Conservation (phyloP, 331 rosid species). For the Phaseolus coccineus region DNA sequence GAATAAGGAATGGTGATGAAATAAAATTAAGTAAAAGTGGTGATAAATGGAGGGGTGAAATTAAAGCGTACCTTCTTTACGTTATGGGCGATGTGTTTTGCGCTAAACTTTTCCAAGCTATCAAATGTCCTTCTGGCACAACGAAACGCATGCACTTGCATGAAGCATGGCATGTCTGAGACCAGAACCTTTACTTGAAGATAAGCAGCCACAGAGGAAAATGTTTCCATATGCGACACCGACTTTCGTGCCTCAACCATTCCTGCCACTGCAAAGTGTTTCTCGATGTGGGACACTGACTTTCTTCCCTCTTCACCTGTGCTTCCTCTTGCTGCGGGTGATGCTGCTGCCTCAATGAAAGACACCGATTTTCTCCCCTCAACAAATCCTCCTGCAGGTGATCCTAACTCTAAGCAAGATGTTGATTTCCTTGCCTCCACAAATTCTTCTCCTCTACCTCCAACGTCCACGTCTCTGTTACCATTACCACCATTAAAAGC, state of each 20-base stretch:
- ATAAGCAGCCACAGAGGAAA: conserved; percentile 66
- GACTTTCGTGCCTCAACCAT: conserved; percentile 71
- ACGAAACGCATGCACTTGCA: conserved; percentile 94
- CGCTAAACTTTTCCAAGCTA: conserved; percentile 81
- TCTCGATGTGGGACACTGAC: conserved; percentile 53
- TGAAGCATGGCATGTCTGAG: conserved; percentile 88
- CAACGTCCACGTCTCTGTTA: conserved; percentile 31
- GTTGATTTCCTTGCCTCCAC: conserved; percentile 57
- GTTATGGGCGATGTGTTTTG: conserved; percentile 81
- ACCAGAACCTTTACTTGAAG: conserved; percentile 88
- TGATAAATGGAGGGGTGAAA: not conserved
- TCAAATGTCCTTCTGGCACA: conserved; percentile 82
- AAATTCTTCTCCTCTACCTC: conserved; percentile 41
- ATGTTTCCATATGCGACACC: conserved; percentile 82
- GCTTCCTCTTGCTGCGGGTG: conserved; percentile 39
- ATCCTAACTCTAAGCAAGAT: conserved; percentile 47
- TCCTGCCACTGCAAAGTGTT: conserved; percentile 20
- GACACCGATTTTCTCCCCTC: conserved; percentile 58
- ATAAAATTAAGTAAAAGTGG: conserved; percentile 2
- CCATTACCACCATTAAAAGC: conserved; percentile 38
- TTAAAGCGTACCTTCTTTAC: conserved; percentile 75
- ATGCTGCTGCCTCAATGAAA: conserved; percentile 32
- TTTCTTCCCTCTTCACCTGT: conserved; percentile 52
- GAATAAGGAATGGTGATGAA: conserved; percentile 11
- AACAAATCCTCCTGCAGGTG: conserved; percentile 44